Evolutionary conservation across 2,329 filamentous ascomycete species (phyloP), one percentile per base, ranked within the genome.

Genomic region (Rhytidhysteron rufulum): DNA sequence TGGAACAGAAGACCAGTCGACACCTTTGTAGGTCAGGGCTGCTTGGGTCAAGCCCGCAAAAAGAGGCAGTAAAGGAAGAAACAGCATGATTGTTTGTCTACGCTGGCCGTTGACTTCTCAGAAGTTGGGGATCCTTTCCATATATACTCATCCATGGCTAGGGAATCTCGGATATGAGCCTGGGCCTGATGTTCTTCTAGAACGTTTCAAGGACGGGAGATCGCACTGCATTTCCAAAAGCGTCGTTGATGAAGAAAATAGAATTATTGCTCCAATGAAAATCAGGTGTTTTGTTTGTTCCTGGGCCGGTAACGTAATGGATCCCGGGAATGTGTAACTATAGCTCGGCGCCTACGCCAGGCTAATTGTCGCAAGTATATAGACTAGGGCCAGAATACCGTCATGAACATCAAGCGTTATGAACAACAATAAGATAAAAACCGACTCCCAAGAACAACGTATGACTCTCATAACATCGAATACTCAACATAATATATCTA

Each of bases 1-100:
- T 0, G 75, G 58, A 1, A 83, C 71, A 0, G 84, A 88, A 1
- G 82, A 86, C 74, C 83, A 86, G 63, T 88, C 83, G 3, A 79
- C 80, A 7, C 84, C 83, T 47, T 76, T 79, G 62, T 82, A 83
- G 2, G 73, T 75, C 3, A 87, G 69, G 19, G 77, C 70, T 2
- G 71, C 72, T 3, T 61, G 45, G 5, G 58, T 58, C 38, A 47
- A 48, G 37, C 39, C 51, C 47, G 42, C 51, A 49, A 58, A 40
- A 24, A 49, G 32, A 16, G 47, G 36, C 37, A 60, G 33, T 39
- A 60, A 37, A 9, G 48, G 39, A 6, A 55, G 39, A 41, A 59
- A 45, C 44, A 53, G 57, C 60, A 64, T 64, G n/a, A 7, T 27
- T 27, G 24, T 27, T 27, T 13, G 24, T 13, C 7, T 7, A 27